Evolutionary conservation across 2,329 filamentous ascomycete genomes (phyloP), one percentile per base, ranked within the genome.

Genomic region (Parastagonospora avenae): DNA sequence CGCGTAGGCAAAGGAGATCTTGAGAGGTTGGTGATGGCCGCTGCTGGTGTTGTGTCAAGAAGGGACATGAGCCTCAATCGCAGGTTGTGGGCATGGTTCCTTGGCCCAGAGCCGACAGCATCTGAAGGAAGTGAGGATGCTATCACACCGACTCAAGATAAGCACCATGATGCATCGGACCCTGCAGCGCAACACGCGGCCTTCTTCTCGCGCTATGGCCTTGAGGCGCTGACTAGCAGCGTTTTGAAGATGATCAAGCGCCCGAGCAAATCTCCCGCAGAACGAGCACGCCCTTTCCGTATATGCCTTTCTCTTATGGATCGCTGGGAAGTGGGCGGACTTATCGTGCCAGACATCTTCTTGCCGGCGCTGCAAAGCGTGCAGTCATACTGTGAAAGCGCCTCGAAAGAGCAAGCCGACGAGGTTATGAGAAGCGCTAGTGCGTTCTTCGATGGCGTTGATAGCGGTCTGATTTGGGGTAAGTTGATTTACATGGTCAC

Each of bases 271-370:
- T 79, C 79, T 47, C 82, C 89, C 1, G 73, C 82, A 0, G 91
- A 95, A 65, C 83, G 87, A 69, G 91, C 92, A 15, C 86, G 87
- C 33, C 93, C 94, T 0, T 97, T 96, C 68, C 87, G 92, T 49
- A 91, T 97, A 56, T 95, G 92, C 65, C 82, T 97, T 2, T 97
- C 95, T 12, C 79, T 99, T 45, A 97, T 99, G 94, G 94, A 99
- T 74, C 87, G 92, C 51, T 97, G 92, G 92, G 94, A 99, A 71
- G 93, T 99, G 59, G 94, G 94, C 28, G 91, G 91, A 1, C 80
- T 93, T 14, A 86, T 99, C 40, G 88, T 97, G 1, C 90, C 92
- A 0, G 87, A 91, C 54, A 84, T 97, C 11, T 97, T 99, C 67
- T 79, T 97, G 11, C 90, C 92, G 3, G 87, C 93, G 24, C 84